These are phyloP conservation scores for Rhinocladiella similis DNA, from an alignment of 2,329 filamentous ascomycete species.

Conservation along the genomic window DNA sequence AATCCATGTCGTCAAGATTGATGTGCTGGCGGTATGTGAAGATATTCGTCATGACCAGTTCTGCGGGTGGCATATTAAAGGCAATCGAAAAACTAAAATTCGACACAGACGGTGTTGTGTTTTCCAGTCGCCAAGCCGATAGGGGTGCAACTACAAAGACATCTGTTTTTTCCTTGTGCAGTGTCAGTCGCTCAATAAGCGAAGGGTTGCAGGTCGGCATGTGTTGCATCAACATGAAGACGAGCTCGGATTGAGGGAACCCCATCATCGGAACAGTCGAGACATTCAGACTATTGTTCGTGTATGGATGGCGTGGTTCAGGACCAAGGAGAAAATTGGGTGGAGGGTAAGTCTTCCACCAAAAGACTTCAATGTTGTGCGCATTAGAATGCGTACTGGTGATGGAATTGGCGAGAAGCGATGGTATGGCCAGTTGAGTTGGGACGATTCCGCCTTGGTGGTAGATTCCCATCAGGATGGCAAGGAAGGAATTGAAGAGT, in stretches of 20 bases:
- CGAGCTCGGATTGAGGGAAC: constrained; percentile 42
- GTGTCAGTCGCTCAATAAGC: constrained; percentile 21
- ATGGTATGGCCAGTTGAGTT: constrained; percentile 47
- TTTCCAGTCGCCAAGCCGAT: constrained; percentile 36
- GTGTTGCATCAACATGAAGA: constrained; percentile 38
- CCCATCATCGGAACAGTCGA: constrained; percentile 52
- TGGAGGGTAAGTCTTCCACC: constrained; percentile 58
- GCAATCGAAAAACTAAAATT: constrained; percentile 27
- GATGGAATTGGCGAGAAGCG: constrained; percentile 22
- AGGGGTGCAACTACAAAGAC: constrained; percentile 48
- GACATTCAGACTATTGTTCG: constrained; percentile 34
- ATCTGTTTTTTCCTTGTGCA: constrained; percentile 28
- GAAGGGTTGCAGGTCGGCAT: constrained; percentile 31
- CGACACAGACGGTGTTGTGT: constrained; percentile 10
- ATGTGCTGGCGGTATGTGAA: constrained; percentile 49
- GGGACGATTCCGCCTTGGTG: constrained; percentile 56
- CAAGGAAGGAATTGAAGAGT: constrained; percentile 50
- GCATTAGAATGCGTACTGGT: constrained; percentile 27
- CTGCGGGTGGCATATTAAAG: constrained; percentile 19
- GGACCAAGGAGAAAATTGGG: constrained; percentile 52
- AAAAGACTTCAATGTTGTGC: constrained; percentile 43
- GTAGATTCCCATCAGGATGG: constrained; percentile 53
- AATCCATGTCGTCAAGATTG: constrained; percentile 54
- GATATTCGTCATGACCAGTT: constrained; percentile 31
- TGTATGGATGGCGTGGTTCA: constrained; percentile 28